Percentiles rank a stretch among this genome's conserved stretches.
These are phyloP conservation scores for Tetracentron sinense DNA, from an alignment of 164 flowering plant species.

Conservation along the genomic window DNA sequence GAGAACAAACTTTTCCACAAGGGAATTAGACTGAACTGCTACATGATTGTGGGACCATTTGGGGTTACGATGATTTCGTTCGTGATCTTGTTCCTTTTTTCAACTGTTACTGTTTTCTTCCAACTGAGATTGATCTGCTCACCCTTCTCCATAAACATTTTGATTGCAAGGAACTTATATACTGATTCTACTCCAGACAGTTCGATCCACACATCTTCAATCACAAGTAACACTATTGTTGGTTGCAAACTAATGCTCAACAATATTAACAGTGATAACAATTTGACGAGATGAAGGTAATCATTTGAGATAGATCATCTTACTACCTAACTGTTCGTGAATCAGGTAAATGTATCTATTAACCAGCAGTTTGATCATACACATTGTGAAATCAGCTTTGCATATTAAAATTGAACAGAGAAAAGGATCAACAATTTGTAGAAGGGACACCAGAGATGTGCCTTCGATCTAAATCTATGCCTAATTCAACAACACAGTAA, in stretches of 20 bases:
- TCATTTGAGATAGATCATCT: neutral
- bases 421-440: conserved; percentile 15
- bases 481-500: conserved; percentile 15
- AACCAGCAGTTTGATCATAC: conserved; percentile 11
- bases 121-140: too few species aligned
- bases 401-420: conserved; percentile 2
- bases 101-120: too few species aligned
- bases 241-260: neutral
- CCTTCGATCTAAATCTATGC: conserved; percentile 14
- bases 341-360: conserved; percentile 6
- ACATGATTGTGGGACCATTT: too few species aligned
- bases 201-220: too few species aligned
- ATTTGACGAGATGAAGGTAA: neutral
- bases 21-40: too few species aligned
- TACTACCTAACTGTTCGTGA: neutral
- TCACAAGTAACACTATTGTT: too few species aligned
- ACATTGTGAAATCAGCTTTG: conserved; percentile 15
- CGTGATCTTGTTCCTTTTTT: too few species aligned
- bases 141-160: too few species aligned
- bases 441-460: conserved; percentile 24
- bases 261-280: neutral
- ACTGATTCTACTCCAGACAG: too few species aligned
- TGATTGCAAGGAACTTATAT: too few species aligned
- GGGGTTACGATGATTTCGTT: too few species aligned
- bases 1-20: too few species aligned